Evolutionary conservation across 768 basidiomycete species (phyloP).

Genomic region (Pleurotus tuoliensis): DNA sequence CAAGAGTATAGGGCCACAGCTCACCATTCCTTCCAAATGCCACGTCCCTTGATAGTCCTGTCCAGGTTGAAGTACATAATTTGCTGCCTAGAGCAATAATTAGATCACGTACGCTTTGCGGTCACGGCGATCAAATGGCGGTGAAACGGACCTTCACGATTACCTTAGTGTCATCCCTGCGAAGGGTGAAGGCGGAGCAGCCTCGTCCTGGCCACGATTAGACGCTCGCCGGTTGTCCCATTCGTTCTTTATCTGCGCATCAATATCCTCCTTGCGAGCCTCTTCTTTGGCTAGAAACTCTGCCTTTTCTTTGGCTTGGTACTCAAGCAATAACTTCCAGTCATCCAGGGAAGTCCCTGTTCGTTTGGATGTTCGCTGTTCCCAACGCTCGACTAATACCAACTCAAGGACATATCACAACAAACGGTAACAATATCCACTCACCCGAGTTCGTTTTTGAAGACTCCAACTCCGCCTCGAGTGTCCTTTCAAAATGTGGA

Average conservation of each 20-base stretch:
- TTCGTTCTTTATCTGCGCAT: background rate
- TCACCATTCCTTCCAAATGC: conserved; percentile 17
- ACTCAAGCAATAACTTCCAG: background rate
- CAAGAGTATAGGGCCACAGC: background rate
- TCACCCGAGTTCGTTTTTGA: too few species aligned
- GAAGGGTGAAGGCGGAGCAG: background rate
- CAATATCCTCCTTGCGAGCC: background rate
- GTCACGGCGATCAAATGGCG: too few species aligned
- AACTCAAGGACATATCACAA: too few species aligned
- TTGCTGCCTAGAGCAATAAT: conserved; percentile 10
- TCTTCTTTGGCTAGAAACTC: background rate
- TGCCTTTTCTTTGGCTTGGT: background rate
- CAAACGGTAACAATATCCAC: too few species aligned
- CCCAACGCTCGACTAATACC: background rate
- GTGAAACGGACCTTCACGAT: background rate
- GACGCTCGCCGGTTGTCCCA: background rate
- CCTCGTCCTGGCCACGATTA: background rate
- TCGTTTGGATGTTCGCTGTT: background rate
- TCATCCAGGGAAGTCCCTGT: background rate
- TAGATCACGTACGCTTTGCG: background rate
- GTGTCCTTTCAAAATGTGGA: conserved; percentile 11
- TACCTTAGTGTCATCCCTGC: background rate
- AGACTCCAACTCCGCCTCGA: background rate
- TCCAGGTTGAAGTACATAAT: conserved; percentile 12
- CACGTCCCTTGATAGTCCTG: conserved; percentile 14